These are phyloP conservation scores for Hypoxylon sp. DNA, from an alignment of 2,329 filamentous ascomycete genomes.

Conservation along the genomic window DNA sequence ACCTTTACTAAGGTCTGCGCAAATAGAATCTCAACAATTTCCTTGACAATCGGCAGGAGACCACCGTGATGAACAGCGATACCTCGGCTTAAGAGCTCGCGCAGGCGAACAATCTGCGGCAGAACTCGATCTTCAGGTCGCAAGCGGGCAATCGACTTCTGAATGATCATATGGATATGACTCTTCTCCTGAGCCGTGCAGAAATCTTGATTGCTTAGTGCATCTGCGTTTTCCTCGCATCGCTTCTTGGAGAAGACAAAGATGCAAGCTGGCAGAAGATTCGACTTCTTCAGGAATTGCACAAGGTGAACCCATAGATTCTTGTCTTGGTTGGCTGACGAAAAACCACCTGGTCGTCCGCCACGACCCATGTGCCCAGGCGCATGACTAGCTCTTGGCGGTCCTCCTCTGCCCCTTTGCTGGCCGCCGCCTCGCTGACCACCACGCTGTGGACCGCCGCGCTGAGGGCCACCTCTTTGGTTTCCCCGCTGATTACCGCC, in stretches of 20 bases:
- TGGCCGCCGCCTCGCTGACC: constrained; percentile 67
- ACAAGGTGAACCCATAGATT: constrained; percentile 98
- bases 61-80: constrained; percentile 98
- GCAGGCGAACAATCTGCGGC: constrained; percentile 91
- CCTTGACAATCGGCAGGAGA: constrained; percentile 94
- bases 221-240: constrained; percentile 97
- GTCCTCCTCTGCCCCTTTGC: constrained; percentile 69
- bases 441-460: constrained; percentile 66
- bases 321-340: constrained; percentile 92
- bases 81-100: constrained; percentile 87
- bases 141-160: constrained; percentile 91
- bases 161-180: constrained; percentile 96
- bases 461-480: constrained; percentile 65
- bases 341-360: constrained; percentile 87
- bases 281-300: constrained; percentile 88
- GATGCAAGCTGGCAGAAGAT: constrained; percentile 91
- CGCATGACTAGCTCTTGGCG: constrained; percentile 72
- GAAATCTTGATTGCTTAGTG: constrained; percentile 94
- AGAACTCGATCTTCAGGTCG: constrained; percentile 90
- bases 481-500: constrained; percentile 67
- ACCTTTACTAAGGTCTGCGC: constrained; percentile 96
- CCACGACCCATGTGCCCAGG: constrained; percentile 91
- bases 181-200: constrained; percentile 96
- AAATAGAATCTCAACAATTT: constrained; percentile 96
- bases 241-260: constrained; percentile 99